Conservation (phyloP, 306 rosid species). For the Medicago arabica region DNA sequence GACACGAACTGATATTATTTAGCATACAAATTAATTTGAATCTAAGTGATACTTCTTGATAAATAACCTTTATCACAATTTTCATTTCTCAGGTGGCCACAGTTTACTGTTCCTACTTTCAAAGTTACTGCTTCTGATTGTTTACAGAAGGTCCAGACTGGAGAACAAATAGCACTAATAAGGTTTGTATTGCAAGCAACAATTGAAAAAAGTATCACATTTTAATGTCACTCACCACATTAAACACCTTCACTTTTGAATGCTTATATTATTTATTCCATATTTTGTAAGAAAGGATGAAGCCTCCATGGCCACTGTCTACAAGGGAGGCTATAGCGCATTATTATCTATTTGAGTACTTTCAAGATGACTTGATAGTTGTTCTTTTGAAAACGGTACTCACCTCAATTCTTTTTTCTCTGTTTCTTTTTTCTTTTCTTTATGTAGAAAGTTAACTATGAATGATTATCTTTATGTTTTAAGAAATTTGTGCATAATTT, state of each 20-base stretch:
- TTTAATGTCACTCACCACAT: constrained; percentile 11
- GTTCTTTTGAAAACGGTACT: constrained; percentile 82
- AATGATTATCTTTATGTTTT: constrained; percentile 36
- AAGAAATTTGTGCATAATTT: constrained; percentile 31
- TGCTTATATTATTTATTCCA: constrained; percentile 53
- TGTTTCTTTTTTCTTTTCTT: background rate
- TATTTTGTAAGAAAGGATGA: constrained; percentile 91
- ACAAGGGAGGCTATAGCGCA: constrained; percentile 85
- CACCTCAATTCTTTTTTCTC: constrained; percentile 18
- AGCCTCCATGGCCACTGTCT: constrained; percentile 92
- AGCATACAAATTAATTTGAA: background rate
- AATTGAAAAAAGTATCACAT: background rate
- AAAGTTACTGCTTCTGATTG: constrained; percentile 64
- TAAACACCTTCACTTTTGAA: constrained; percentile 37
- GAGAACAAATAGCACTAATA: constrained; percentile 80
- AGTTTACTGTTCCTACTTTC: constrained; percentile 71
- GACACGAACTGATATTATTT: too few relatives aligned
- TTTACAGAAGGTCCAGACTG: constrained; percentile 69
- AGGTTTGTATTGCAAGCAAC: constrained; percentile 64
- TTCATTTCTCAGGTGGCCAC: constrained; percentile 87
- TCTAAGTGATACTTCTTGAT: constrained; percentile 29
- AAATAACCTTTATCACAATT: constrained; percentile 32
- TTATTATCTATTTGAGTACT: constrained; percentile 82
- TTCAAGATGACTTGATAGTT: constrained; percentile 78
- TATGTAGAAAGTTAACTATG: background rate